These are phyloP conservation scores for Sophora flavescens DNA, from an alignment of 306 rosid genomes.

Conservation along the genomic window DNA sequence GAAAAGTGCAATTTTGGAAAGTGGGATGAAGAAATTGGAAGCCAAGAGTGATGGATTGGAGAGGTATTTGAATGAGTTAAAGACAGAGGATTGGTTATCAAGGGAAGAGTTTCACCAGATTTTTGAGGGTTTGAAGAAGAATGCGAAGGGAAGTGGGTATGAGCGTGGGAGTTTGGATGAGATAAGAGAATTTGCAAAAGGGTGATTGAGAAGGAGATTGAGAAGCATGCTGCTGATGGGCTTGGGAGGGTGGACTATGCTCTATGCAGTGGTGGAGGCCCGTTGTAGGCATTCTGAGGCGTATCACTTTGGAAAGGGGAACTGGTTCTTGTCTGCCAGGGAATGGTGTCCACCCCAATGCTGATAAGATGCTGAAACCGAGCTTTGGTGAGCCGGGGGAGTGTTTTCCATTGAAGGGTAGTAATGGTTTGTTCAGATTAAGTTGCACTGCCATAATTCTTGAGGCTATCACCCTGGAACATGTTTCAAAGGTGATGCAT, in stretches of 20 bases:
- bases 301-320: slow-evolving; percentile 48
- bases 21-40: slow-evolving; percentile 65
- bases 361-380: slow-evolving; percentile 83
- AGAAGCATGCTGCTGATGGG: slow-evolving; percentile 93
- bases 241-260: slow-evolving; percentile 91
- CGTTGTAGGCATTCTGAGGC: slow-evolving; percentile 83
- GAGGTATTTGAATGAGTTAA: slow-evolving; percentile 66
- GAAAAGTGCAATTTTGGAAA: slow-evolving; percentile 54
- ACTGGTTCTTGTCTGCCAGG: slow-evolving; percentile 59
- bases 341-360: slow-evolving; percentile 60
- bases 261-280: slow-evolving; percentile 68
- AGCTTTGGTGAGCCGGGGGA: slow-evolving; percentile 98
- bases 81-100: slow-evolving; percentile 63
- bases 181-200: slow-evolving; percentile 75
- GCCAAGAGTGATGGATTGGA: slow-evolving; percentile 63
- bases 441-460: slow-evolving; percentile 75
- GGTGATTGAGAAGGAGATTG: slow-evolving; percentile 76
- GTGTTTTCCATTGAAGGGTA: slow-evolving; percentile 90
- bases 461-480: slow-evolving; percentile 93
- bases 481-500: slow-evolving; percentile 84
- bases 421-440: slow-evolving; percentile 82
- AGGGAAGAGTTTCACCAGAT: slow-evolving; percentile 80
- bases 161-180: slow-evolving; percentile 73
- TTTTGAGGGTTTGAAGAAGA: slow-evolving; percentile 60
- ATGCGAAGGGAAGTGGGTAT: slow-evolving; percentile 48